Evolutionary conservation across 2,329 filamentous ascomycete species (phyloP).

Genomic region (Aureobasidium leucospermi): DNA sequence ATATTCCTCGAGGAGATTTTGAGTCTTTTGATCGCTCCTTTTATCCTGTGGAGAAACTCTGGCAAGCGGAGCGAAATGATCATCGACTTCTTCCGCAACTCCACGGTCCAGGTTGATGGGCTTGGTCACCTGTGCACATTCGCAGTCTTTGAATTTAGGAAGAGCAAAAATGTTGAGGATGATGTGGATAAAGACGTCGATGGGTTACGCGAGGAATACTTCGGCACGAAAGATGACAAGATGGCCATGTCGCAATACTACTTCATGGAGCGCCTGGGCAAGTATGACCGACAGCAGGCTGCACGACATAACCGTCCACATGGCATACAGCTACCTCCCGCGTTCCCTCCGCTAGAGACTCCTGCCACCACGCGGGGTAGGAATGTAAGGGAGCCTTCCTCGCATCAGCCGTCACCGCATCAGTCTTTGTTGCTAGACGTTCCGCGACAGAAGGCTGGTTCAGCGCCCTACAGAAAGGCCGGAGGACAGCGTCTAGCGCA

Average conservation of each 20-base stretch:
- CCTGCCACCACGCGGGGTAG: neutral
- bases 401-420: slow-evolving; percentile 7
- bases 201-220: slow-evolving; percentile 79
- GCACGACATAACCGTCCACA: slow-evolving; percentile 9
- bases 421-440: slow-evolving; percentile 15
- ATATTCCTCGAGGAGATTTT: slow-evolving; percentile 90
- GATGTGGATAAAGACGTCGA: slow-evolving; percentile 31
- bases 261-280: slow-evolving; percentile 58
- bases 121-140: slow-evolving; percentile 95
- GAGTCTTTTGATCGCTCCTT: slow-evolving; percentile 85
- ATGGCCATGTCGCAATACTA: slow-evolving; percentile 97
- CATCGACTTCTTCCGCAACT: slow-evolving; percentile 96
- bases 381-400: neutral
- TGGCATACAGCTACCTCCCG: slow-evolving; percentile 17
- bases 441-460: neutral
- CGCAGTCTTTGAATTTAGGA: slow-evolving; percentile 94
- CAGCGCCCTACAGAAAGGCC: neutral
- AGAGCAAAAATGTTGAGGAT: slow-evolving; percentile 51
- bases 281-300: slow-evolving; percentile 16
- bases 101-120: slow-evolving; percentile 93
- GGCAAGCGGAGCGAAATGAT: slow-evolving; percentile 86
- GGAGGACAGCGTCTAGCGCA: neutral
- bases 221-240: slow-evolving; percentile 90
- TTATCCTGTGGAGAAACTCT: slow-evolving; percentile 79
- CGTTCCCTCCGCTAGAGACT: slow-evolving; percentile 15